phyloP scores from a whole-genome alignment of 495 filamentous ascomycete genomes.

The Neurospora discreta region DNA sequence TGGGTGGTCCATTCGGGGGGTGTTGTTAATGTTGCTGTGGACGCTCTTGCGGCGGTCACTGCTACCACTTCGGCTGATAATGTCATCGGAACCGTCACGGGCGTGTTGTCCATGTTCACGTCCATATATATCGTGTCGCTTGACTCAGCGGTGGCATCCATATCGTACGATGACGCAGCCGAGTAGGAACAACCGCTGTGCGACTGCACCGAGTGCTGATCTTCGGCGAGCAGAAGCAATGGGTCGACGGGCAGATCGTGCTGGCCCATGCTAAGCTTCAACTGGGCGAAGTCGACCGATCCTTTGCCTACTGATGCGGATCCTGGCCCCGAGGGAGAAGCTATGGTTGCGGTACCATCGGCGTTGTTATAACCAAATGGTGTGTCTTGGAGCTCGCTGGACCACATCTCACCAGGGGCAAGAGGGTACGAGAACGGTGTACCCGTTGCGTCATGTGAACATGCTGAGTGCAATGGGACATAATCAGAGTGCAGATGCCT shows the following conservation, averaged over 20 bases:
- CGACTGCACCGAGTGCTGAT: slow-evolving; percentile 7
- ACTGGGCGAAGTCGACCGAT: neutral
- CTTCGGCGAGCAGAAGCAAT: slow-evolving; percentile 13
- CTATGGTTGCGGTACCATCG: neutral
- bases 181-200: slow-evolving; percentile 12
- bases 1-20: neutral
- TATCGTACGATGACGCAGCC: slow-evolving; percentile 15
- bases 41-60: neutral
- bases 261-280: slow-evolving; percentile 2
- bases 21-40: neutral
- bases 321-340: neutral
- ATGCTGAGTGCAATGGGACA: slow-evolving; percentile 4
- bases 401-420: slow-evolving; percentile 8
- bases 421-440: slow-evolving; percentile 1
- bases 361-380: neutral
- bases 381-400: slow-evolving; percentile 1
- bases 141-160: neutral
- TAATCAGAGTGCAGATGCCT: slow-evolving; percentile 11
- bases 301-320: neutral
- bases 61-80: slow-evolving; percentile 4
- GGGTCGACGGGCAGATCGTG: slow-evolving; percentile 17
- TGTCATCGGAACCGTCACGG: slow-evolving; percentile 4
- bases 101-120: neutral
- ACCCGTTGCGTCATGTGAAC: slow-evolving; percentile 4
- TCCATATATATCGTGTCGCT: neutral